Conservation (phyloP, 495 filamentous ascomycete genomes). For the Pyrenopolyporus hunteri region DNA sequence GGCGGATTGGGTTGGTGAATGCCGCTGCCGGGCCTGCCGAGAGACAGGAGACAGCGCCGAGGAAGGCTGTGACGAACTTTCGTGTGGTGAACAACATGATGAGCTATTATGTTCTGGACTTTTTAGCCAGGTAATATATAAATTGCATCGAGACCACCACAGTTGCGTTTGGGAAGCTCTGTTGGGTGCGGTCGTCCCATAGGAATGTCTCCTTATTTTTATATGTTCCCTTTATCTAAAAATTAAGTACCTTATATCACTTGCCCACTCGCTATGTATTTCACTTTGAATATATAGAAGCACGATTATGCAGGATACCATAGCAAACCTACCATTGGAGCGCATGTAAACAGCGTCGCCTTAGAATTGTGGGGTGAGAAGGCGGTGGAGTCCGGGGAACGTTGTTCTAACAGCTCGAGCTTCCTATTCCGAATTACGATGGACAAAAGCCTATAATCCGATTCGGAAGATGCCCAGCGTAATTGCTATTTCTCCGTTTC, state of each 20-base stretch:
- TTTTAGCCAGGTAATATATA: not conserved
- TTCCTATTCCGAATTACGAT: constrained; percentile 9
- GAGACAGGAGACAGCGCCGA: constrained; percentile 1
- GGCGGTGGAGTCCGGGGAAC: not conserved
- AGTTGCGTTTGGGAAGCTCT: not conserved
- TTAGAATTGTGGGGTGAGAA: not conserved
- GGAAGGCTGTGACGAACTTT: constrained; percentile 13
- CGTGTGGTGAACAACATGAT: constrained; percentile 13
- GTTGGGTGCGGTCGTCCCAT: not conserved
- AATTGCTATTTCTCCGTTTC: not conserved
- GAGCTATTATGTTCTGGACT: not conserved
- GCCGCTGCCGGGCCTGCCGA: constrained; percentile 34
- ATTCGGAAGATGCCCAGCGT: not conserved
- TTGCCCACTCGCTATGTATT: not conserved
- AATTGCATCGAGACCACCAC: not conserved
- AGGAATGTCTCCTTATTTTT: not conserved
- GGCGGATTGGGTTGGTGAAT: constrained; percentile 45
- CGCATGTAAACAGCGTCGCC: constrained; percentile 4
- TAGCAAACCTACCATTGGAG: constrained; percentile 13
- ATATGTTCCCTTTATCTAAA: not conserved
- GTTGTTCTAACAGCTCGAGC: not conserved
- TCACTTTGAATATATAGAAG: not conserved
- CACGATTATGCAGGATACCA: not conserved
- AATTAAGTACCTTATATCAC: not conserved
- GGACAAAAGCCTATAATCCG: no score